Conservation (phyloP, 306 rosid species). For the Rubus parviflorus region DNA sequence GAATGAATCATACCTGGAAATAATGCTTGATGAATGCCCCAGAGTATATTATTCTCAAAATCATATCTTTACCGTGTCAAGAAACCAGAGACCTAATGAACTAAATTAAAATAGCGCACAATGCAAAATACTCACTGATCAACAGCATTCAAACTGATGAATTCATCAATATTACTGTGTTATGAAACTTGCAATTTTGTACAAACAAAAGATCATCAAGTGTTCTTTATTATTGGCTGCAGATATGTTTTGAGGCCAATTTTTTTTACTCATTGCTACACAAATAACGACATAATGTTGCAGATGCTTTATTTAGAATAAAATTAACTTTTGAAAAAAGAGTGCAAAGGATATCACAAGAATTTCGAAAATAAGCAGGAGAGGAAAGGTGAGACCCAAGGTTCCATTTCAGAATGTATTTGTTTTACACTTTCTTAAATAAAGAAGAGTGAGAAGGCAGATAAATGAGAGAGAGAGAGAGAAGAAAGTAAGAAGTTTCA, state of each 20-base stretch:
- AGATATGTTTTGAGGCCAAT: neutral
- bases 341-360: neutral
- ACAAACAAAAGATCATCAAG: neutral
- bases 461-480: neutral
- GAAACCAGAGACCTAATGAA: constrained; percentile 36
- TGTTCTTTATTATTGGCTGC: neutral
- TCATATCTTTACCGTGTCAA: constrained; percentile 81
- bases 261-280: neutral
- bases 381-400: neutral
- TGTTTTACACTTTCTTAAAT: neutral
- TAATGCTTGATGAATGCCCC: constrained; percentile 64
- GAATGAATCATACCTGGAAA: constrained; percentile 63
- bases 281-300: neutral
- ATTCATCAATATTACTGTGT: neutral
- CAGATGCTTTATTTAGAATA: neutral
- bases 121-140: neutral
- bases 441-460: neutral
- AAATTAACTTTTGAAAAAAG: neutral
- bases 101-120: neutral
- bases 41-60: constrained; percentile 76
- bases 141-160: neutral
- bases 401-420: neutral
- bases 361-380: neutral
- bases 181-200: neutral
- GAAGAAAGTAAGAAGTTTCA: neutral